Evolutionary conservation across 768 basidiomycete genomes (phyloP).

Genomic region (Xerocomus potaroensis): DNA sequence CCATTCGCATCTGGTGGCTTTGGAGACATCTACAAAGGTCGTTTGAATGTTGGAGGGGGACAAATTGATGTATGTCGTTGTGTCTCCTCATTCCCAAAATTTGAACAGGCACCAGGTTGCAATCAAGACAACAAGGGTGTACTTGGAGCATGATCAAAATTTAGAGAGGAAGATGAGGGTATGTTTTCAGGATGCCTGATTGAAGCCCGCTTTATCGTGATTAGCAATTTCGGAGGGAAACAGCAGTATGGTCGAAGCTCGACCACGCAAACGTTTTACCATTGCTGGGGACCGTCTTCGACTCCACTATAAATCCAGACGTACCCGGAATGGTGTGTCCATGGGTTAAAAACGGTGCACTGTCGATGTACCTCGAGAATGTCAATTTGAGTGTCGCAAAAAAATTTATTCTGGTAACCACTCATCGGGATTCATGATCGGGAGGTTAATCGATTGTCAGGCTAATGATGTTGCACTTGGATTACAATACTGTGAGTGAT

Average conservation of each 20-base stretch:
- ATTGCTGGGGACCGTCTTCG: background rate
- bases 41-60: background rate
- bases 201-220: background rate
- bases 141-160: background rate
- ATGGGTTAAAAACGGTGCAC: background rate
- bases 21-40: background rate
- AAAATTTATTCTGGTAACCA: background rate
- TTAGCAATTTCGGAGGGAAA: background rate
- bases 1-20: background rate
- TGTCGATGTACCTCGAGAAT: background rate
- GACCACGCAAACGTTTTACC: background rate
- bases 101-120: background rate
- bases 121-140: background rate
- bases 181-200: too few species aligned
- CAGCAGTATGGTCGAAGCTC: background rate
- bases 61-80: background rate
- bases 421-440: background rate
- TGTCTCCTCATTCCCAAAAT: background rate
- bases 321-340: conserved; percentile 3
- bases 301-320: background rate
- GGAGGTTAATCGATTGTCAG: background rate
- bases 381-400: background rate
- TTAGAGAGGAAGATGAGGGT: background rate
- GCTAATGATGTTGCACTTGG: background rate
- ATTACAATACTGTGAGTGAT: background rate